Evolutionary conservation across 1,139 yeast species (phyloP).

Genomic region (Saccharomyces hybrid): DNA sequence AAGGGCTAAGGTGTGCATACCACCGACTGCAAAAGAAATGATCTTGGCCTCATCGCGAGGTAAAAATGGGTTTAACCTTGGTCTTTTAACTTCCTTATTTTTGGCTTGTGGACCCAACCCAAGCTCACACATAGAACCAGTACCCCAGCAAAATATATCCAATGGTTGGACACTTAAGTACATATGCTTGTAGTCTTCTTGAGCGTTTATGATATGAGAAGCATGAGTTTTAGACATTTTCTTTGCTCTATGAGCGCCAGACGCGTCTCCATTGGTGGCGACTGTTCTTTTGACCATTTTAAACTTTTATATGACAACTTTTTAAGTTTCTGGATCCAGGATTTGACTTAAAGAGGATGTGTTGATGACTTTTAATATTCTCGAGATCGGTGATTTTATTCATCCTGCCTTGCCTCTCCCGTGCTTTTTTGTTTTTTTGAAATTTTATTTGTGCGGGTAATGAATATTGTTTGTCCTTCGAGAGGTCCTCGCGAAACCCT

Average conservation of each 20-base stretch:
- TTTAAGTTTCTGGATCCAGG: background rate
- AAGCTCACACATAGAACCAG: slow-evolving; percentile 94
- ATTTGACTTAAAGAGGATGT: background rate
- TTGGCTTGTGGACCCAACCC: slow-evolving; percentile 88
- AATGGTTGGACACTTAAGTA: slow-evolving; percentile 37
- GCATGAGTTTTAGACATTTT: slow-evolving; percentile 25
- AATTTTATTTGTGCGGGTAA: background rate
- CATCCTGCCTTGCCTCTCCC: background rate
- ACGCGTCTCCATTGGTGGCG: slow-evolving; percentile 13
- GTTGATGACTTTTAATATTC: background rate
- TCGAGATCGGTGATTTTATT: background rate
- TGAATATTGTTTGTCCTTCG: background rate
- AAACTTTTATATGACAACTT: background rate
- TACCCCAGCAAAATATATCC: slow-evolving; percentile 88
- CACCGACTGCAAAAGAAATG: slow-evolving; percentile 88
- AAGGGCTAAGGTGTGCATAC: slow-evolving; percentile 85
- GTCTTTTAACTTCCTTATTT: slow-evolving; percentile 91
- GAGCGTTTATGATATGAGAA: slow-evolving; percentile 24
- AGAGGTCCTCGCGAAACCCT: background rate
- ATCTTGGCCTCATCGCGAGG: slow-evolving; percentile 54
- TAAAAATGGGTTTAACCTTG: slow-evolving; percentile 77
- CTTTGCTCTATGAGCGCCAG: slow-evolving; percentile 12
- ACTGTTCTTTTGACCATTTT: slow-evolving; percentile 18
- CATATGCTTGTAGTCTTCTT: slow-evolving; percentile 26
- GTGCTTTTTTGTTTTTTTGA: background rate